Evolutionary conservation across 352 stramenopile species (phyloP), one percentile per base, ranked within the genome.

Genomic region (Phytophthora quininea): DNA sequence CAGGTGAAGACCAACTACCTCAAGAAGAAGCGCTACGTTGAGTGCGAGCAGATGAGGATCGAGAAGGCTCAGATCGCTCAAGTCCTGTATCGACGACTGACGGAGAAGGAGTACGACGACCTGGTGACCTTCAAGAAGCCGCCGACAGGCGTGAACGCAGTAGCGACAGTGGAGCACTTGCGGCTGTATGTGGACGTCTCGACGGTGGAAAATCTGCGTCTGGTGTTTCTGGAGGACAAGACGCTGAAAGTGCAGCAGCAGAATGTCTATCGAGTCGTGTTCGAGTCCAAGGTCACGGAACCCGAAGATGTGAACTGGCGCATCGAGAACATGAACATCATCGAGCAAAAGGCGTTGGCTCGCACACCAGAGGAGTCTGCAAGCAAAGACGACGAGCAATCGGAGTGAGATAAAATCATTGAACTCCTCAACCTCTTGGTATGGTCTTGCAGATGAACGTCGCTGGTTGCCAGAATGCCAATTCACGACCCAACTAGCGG

Each of bases 271-370:
- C 58, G 67, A 12, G 67, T 79, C 32, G 56, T 68, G 37, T 90
- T 90, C 42, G 84, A 89, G 67, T 92, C 84, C 11, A 56, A 71
- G 27, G 79, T 90, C 30, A 89, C 81, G 3, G 64, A 68, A 3
- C 76, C 76, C 0, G 79, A 88, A 14, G 72, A 90, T 46, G 57
- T 92, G 12, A 79, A 89, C 61, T 92, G 84, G 84, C 81, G 81
- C 19, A 87, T 92, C 46, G 66, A 69, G 9, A 77, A 32, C 35
- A 73, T 81, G 62, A 32, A 59, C 14, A 45, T 73, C 3, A 61
- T 79, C 3, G 49, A 70, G 40, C 63, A 70, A n/a, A 63, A 58
- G 4, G 49, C 30, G 4, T 56, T 73, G 2, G 14, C 61, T 52
- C 67, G 67, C 1, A 5, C 50, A 30, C 15, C 51, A 7, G 57